Conservation (phyloP, 352 stramenopile species). For the Blastocystis sp. region DNA sequence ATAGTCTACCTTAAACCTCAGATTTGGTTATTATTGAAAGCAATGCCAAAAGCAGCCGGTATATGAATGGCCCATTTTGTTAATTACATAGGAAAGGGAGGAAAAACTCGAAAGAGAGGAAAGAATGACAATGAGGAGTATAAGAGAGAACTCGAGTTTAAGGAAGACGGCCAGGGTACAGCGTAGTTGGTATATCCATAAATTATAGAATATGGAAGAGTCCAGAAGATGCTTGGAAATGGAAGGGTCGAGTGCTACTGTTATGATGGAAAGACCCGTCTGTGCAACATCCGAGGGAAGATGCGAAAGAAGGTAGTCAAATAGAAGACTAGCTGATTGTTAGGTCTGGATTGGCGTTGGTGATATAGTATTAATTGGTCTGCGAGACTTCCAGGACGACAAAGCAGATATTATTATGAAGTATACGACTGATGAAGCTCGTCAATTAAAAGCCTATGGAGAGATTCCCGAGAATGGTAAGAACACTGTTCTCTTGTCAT, state of each 20-base stretch:
- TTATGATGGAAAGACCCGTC: slow-evolving; percentile 78
- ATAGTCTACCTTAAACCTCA: neutral
- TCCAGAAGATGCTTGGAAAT: slow-evolving; percentile 70
- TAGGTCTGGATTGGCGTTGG: slow-evolving; percentile 67
- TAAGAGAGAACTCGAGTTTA: slow-evolving; percentile 98
- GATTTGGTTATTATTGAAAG: neutral
- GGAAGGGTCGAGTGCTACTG: slow-evolving; percentile 79
- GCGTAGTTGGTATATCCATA: neutral
- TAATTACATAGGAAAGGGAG: slow-evolving; percentile 80
- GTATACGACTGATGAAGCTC: slow-evolving; percentile 79
- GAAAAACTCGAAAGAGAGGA: slow-evolving; percentile 91
- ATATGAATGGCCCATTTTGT: neutral
- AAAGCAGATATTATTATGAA: slow-evolving; percentile 99
- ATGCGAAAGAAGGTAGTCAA: slow-evolving; percentile 79
- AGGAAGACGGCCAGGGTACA: slow-evolving; percentile 91
- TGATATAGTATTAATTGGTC: slow-evolving; percentile 96
- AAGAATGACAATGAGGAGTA: slow-evolving; percentile 97
- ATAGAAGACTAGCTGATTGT: neutral
- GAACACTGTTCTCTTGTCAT: neutral
- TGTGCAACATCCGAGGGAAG: slow-evolving; percentile 80
- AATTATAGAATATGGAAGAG: slow-evolving; percentile 64
- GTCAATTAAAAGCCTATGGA: slow-evolving; percentile 96
- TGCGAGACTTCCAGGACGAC: slow-evolving; percentile 98
- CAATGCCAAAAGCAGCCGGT: slow-evolving; percentile 14
- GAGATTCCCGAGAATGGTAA: slow-evolving; percentile 90